Evolutionary conservation across 768 basidiomycete genomes (phyloP).

Genomic region (Mrakia blollopis): DNA sequence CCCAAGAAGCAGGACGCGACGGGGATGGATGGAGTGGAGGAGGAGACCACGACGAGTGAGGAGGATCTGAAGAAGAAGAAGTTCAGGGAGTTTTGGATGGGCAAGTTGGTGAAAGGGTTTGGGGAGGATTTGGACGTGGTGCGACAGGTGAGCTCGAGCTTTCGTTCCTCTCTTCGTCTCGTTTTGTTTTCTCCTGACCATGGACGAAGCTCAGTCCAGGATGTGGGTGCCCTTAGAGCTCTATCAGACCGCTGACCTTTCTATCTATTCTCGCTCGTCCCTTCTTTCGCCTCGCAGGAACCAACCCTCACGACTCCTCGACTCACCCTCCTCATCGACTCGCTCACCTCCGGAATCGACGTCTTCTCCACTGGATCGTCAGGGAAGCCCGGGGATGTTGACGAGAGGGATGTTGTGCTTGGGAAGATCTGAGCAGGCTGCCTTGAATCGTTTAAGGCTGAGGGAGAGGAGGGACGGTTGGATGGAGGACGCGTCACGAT

Average conservation of each 20-base stretch:
- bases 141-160: slow-evolving; percentile 57
- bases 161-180: not conserved
- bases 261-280: not conserved
- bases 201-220: no score
- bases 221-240: no score
- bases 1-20: not conserved
- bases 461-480: not conserved
- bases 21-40: slow-evolving; percentile 34
- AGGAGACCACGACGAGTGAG: slow-evolving; percentile 41
- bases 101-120: slow-evolving; percentile 72
- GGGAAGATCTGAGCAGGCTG: slow-evolving; percentile 7
- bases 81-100: slow-evolving; percentile 84
- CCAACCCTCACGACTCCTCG: slow-evolving; percentile 64
- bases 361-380: slow-evolving; percentile 26
- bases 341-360: slow-evolving; percentile 40
- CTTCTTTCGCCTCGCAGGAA: slow-evolving; percentile 48
- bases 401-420: slow-evolving; percentile 27
- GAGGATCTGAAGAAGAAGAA: slow-evolving; percentile 60
- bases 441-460: not conserved
- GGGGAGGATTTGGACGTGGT: slow-evolving; percentile 77
- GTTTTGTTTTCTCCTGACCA: not conserved
- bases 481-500: not conserved
- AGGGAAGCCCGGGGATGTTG: slow-evolving; percentile 7
- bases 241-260: not conserved
- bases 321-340: slow-evolving; percentile 71